These are phyloP conservation scores for Aspergillus clavatus DNA, from an alignment of 2,329 filamentous ascomycete species.

Conservation along the genomic window DNA sequence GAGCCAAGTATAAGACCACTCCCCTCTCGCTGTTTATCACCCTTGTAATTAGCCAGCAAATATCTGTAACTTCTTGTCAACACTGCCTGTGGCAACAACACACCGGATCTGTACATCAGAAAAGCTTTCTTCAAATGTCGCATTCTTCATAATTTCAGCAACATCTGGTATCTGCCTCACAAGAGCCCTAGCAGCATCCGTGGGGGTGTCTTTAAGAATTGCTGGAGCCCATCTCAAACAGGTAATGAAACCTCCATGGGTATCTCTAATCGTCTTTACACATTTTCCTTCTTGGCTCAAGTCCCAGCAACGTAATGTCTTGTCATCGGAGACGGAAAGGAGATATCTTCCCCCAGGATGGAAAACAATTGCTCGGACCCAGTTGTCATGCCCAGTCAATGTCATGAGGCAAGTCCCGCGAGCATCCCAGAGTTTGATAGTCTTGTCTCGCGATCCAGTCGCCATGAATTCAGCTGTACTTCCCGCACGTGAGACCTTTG, in stretches of 20 bases:
- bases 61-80: constrained; percentile 72
- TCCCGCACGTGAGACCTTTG: constrained; percentile 66
- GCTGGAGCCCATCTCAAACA: constrained; percentile 82
- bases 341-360: constrained; percentile 88
- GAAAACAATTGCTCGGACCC: constrained; percentile 78
- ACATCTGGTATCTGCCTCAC: too few relatives aligned
- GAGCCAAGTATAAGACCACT: too few relatives aligned
- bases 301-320: constrained; percentile 88
- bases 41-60: constrained; percentile 61
- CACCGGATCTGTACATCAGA: too few relatives aligned
- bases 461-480: constrained; percentile 80
- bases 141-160: too few relatives aligned
- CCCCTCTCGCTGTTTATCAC: too few relatives aligned
- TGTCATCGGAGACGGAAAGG: constrained; percentile 78
- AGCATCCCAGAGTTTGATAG: constrained; percentile 79
- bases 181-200: too few relatives aligned
- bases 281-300: constrained; percentile 81
- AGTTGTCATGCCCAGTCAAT: constrained; percentile 83
- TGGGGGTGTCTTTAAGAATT: constrained; percentile 55
- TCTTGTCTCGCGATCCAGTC: constrained; percentile 82
- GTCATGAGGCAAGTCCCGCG: constrained; percentile 78
- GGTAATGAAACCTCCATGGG: constrained; percentile 76
- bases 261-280: constrained; percentile 71
- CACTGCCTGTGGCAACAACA: constrained; percentile 78
- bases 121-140: constrained; percentile 40